These are phyloP conservation scores for Sinapis alba DNA, from an alignment of 441 rosid genomes.

Conservation along the genomic window DNA sequence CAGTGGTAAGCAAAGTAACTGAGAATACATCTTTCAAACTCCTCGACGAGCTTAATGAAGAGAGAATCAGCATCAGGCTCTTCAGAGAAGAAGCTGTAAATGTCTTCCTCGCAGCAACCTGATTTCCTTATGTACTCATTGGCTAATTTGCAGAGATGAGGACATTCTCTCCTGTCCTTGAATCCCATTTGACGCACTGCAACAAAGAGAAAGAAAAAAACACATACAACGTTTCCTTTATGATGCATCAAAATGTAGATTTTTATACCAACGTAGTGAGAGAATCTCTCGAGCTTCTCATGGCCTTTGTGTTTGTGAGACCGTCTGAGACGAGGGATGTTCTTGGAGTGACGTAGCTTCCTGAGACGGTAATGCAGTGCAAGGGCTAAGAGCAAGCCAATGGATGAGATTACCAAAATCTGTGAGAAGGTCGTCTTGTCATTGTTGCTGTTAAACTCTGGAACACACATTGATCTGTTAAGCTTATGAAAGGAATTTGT, in stretches of 20 bases:
- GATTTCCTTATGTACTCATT: slow-evolving; percentile 76
- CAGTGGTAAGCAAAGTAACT: slow-evolving; percentile 97
- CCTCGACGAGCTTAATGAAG: slow-evolving; percentile 90
- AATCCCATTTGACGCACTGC: slow-evolving; percentile 97
- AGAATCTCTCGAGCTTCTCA: slow-evolving; percentile 86
- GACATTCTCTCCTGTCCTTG: slow-evolving; percentile 84
- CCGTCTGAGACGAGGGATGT: slow-evolving; percentile 64
- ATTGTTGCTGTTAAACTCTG: slow-evolving; percentile 31
- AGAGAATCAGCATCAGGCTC: slow-evolving; percentile 88
- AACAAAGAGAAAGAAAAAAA: background rate
- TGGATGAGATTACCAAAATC: slow-evolving; percentile 68
- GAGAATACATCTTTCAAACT: slow-evolving; percentile 94
- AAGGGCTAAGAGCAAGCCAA: slow-evolving; percentile 67
- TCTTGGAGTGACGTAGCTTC: slow-evolving; percentile 60
- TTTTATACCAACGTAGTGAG: slow-evolving; percentile 99
- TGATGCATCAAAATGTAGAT: slow-evolving; percentile 27
- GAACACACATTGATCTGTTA: slow-evolving; percentile 36
- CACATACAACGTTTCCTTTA: background rate
- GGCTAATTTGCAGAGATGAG: slow-evolving; percentile 82
- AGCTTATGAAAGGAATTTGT: background rate
- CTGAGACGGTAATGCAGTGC: slow-evolving; percentile 56
- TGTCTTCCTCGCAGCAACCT: slow-evolving; percentile 80
- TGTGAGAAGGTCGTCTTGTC: slow-evolving; percentile 52
- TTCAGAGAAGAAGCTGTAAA: slow-evolving; percentile 68
- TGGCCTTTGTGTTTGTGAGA: slow-evolving; percentile 51